Evolutionary conservation across 1,284 basidiomycete genomes (phyloP), one percentile per base, ranked within the genome.

Genomic region (Fomitopsis betulina): DNA sequence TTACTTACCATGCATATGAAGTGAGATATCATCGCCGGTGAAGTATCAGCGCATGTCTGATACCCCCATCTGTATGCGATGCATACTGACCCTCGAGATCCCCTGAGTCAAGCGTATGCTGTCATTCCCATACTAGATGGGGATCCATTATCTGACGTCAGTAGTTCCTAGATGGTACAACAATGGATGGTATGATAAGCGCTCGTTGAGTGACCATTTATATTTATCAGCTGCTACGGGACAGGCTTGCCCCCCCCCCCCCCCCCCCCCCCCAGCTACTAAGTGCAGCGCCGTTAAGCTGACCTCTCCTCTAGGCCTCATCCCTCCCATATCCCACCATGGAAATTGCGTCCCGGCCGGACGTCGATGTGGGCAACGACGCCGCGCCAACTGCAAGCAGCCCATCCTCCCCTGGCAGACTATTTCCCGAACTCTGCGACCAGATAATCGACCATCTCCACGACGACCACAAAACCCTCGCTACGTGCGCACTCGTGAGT

Each of bases 371-470:
- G 21, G 12, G 7, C n/a, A n/a, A 3, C 9, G 9, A 23, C 23
- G 40, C n/a, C 10, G 23, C 47, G 47, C 47, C 9, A 25, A 33
- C 10, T 5, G 30, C 47, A 6, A n/a, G 15, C 27, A 15, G 32
- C 2, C 3, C 9, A 10, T 2, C 27, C 13, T 0, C 25, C 15
- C 53, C 21, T 6, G n/a, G n/a, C n/a, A 54, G 23, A 23, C 25
- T 55, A 17, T 62, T 62, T 23, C 62, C 63, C 13, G 65, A 66
- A 58, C 60, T 66, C 43, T 39, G 61, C 33, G 65, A 66, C 53
- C 53, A 62, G 43, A 55, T 63, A 23, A 63, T 66, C 51, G 65
- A 66, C 60, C 58, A 63, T 54, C 56, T 65, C 15, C 64, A 63
- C 58, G 61, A 66, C 54, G 62, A 66, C 54, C 25, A 37, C 21